Conservation (phyloP, 2,329 filamentous ascomycete genomes). For the Hymenoscyphus linearis region DNA sequence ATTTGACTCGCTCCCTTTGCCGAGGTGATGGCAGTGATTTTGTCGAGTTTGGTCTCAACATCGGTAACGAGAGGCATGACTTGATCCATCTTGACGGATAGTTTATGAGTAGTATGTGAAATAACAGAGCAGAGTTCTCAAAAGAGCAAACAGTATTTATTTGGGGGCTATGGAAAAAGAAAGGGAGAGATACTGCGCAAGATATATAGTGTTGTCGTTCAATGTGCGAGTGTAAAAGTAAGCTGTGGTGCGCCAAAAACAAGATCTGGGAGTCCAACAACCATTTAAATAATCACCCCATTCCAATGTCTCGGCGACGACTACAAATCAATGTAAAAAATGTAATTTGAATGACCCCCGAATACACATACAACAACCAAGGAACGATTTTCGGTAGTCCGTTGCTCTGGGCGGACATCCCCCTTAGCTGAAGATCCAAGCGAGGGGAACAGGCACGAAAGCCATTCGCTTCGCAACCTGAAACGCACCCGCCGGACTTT, state of each 20-base stretch:
- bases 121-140: not conserved
- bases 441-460: not conserved
- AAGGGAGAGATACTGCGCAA: too few relatives aligned
- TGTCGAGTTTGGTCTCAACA: conserved; percentile 9
- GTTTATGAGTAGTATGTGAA: not conserved
- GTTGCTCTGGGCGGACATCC: not conserved
- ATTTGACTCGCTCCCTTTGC: conserved; percentile 23
- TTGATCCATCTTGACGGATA: conserved; percentile 3
- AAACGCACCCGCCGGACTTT: not conserved
- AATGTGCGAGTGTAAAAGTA: not conserved
- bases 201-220: not conserved
- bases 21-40: conserved; percentile 25
- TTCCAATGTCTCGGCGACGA: not conserved
- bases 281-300: not conserved
- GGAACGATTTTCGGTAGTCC: not conserved
- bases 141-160: too few relatives aligned
- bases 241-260: not conserved
- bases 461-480: too few relatives aligned
- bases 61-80: not conserved
- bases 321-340: not conserved
- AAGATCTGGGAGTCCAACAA: not conserved
- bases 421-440: not conserved
- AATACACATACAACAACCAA: not conserved
- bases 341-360: not conserved
- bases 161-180: too few relatives aligned